Evolutionary conservation across 2,329 filamentous ascomycete genomes (phyloP), one percentile per base, ranked within the genome.

Genomic region (Colletotrichum aenigma): DNA sequence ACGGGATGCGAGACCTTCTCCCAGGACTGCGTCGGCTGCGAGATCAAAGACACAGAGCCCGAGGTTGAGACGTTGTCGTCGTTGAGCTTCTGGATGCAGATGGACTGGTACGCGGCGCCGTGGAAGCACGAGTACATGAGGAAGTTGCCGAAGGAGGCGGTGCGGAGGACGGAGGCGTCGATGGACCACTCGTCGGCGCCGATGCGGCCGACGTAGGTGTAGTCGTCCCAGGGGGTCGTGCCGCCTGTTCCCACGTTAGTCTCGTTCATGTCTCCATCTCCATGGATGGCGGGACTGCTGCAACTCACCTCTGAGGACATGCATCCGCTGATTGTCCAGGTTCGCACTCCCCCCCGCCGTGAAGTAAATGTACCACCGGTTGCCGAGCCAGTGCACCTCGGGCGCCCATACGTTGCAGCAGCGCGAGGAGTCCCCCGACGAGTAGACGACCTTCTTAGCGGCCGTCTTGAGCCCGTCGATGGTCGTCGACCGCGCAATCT

Each of bases 121-220:
- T 86, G 84, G 81, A 89, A 87, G 79, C 89, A 91, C 1, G 88
- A 91, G 82, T 86, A 91, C 67, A 90, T 85, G 60, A 91, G 88
- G 81, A 90, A 91, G 80, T 89, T 88, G n/a, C 83, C 83, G 69
- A 80, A 84, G 26, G 83, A 81, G 56, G 83, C 83, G 77, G 90
- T 87, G 18, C 87, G 86, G 0, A 91, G 83, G 66, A 91, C 83
- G 0, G 89, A 88, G 13, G 86, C 89, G 79, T 92, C 90, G 68
- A 92, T 91, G 10, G 86, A 84, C 88, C 89, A 91, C n/a, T 72
- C 70, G 69, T 86, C 86, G 26, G 78, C 82, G 10, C 83, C 87
- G 52, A 91, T 83, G 75, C 88, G 85, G 13, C 85, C 87, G n/a
- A 84, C 85, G 77, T 91, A 91, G 6, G 84, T 84, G 81, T 86